Evolutionary conservation across 768 basidiomycete genomes (phyloP), one percentile per base, ranked within the genome.

Genomic region (Leccinum uliginosum): DNA sequence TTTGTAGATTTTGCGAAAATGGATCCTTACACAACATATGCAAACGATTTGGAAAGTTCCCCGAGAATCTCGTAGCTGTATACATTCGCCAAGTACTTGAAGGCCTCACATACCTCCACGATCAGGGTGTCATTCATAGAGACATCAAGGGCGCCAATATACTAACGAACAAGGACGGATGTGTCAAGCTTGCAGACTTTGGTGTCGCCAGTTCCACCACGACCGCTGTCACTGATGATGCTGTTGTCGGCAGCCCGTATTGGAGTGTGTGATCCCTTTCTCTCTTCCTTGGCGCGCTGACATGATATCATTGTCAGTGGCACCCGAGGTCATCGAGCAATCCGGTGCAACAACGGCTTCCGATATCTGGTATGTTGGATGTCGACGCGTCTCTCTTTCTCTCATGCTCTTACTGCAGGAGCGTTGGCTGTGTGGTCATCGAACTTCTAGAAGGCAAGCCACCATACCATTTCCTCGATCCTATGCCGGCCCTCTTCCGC

Each of bases 101-200:
- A 65, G 97, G 97, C 1, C 80, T 99, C 32, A 87, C 95, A 49
- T 99, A 99, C 70, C 84, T 99, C 19, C 97, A 99, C 68, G 96
- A 98, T 63, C 96, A 98, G 76, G 97, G 97, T 78, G 97, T 99
- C 59, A 98, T 99, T 64, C 97, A 99, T 71, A 83, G 97, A 30
- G 97, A 99, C 66, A 98, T 99, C 77, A 99, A 99, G 71, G 97
- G 97, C 34, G 96, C 97, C 14, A 99, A 99, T 62, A 97, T 99
- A 67, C 78, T 99, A 46, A 98, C 97, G 19, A 98, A 97, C 71
- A 99, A 99, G 75, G 96, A 98, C 75, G 97, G 97, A 7, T 89
- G 87, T 21, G 95, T 99, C 57, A 99, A 98, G 73, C 81, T 99
- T n/a, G 97, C 97, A 12, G 97, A 99, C 73, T 99, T 99, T 67